These are phyloP conservation scores for Hymenoscyphus occultus DNA, from an alignment of 2,329 filamentous ascomycete species.

Conservation along the genomic window DNA sequence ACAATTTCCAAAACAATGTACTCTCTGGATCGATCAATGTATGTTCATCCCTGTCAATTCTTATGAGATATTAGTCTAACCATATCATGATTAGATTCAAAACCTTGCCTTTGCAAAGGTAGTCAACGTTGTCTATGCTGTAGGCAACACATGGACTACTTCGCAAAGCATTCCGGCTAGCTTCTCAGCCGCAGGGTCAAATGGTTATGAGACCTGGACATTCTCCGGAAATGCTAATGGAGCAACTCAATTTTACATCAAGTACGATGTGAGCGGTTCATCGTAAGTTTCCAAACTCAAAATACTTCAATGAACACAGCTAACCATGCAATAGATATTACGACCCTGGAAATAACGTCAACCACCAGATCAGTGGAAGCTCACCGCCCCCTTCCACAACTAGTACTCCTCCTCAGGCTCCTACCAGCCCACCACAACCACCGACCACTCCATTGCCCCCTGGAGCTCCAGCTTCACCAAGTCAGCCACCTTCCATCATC, in stretches of 20 bases:
- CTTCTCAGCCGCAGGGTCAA: constrained; percentile 24
- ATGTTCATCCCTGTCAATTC: constrained; percentile 8
- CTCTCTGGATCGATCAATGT: constrained; percentile 32
- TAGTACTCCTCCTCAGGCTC: not conserved
- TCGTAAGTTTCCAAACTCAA: constrained; percentile 11
- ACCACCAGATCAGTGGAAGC: constrained; percentile 24
- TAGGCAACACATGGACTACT: constrained; percentile 27
- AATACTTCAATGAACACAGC: not conserved
- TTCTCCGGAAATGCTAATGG: constrained; percentile 32
- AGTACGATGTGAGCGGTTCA: constrained; percentile 32
- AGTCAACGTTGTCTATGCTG: constrained; percentile 29
- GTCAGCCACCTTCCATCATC: constrained; percentile 27
- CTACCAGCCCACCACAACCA: constrained; percentile 10
- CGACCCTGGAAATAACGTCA: constrained; percentile 31
- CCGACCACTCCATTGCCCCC: not conserved
- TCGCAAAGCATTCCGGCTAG: constrained; percentile 25
- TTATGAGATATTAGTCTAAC: not conserved
- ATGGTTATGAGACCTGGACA: constrained; percentile 30
- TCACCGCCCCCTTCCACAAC: not conserved
- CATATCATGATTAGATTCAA: constrained; percentile 23
- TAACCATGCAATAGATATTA: constrained; percentile 22
- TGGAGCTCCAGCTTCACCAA: not conserved
- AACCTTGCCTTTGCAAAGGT: constrained; percentile 31
- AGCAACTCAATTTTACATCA: constrained; percentile 33
- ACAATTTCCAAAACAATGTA: constrained; percentile 29